Percentiles rank a stretch among this genome's conserved stretches.
phyloP scores from a whole-genome alignment of 768 basidiomycete genomes.

The Panaeolus cyanescens region DNA sequence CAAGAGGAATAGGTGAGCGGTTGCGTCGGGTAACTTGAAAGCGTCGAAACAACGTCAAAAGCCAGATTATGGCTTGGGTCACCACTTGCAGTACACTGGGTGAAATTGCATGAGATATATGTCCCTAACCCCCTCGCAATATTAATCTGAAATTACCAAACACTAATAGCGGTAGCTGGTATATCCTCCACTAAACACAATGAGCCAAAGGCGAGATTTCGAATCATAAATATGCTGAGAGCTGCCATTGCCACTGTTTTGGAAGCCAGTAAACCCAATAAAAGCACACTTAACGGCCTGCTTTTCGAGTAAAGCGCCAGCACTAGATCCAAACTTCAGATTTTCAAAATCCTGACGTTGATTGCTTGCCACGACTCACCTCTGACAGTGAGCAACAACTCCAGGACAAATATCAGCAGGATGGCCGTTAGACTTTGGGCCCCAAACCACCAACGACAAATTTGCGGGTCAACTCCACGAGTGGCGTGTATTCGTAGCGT shows the following conservation, averaged over 20 bases:
- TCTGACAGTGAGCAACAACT: background rate
- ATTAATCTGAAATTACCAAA: background rate
- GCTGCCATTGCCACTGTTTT: background rate
- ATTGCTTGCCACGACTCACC: background rate
- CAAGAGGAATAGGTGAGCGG: background rate
- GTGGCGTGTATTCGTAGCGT: background rate
- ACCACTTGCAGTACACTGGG: background rate
- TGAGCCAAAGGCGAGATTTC: background rate
- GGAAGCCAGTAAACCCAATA: background rate
- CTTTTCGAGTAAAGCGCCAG: background rate
- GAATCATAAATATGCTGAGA: background rate
- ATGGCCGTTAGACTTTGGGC: background rate
- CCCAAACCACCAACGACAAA: constrained; percentile 3
- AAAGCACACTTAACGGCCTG: background rate
- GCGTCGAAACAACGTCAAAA: background rate
- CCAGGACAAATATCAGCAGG: background rate
- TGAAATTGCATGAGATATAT: background rate
- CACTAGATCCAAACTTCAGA: background rate
- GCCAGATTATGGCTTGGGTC: constrained; percentile 4
- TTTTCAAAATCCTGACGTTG: background rate
- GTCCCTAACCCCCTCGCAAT: too few species aligned
- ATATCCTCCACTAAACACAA: background rate
- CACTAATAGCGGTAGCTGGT: background rate
- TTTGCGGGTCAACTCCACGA: background rate
- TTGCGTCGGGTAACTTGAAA: background rate